Conservation (phyloP, 352 stramenopile genomes). For the Phytophthora syringae region DNA sequence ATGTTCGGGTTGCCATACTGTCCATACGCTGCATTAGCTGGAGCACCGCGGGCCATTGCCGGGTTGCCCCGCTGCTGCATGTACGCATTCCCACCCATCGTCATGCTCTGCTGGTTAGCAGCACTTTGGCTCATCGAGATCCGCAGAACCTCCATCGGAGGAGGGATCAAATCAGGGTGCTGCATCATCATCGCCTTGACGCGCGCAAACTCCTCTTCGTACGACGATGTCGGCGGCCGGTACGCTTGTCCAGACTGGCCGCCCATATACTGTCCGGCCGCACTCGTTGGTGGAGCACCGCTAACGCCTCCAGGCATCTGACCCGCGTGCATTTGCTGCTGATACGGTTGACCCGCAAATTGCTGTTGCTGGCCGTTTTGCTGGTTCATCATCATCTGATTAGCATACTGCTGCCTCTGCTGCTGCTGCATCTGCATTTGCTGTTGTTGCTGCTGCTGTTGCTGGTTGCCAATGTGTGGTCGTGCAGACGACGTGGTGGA, state of each 20-base stretch:
- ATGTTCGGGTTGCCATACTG: conserved; percentile 74
- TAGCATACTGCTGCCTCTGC: conserved; percentile 66
- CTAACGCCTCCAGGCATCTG: conserved; percentile 45
- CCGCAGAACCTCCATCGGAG: conserved; percentile 86
- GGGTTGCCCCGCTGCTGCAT: conserved; percentile 68
- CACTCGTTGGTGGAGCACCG: conserved; percentile 36
- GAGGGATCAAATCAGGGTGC: conserved; percentile 86
- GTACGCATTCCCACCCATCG: conserved; percentile 65
- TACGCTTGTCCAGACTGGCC: conserved; percentile 55
- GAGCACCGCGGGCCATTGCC: conserved; percentile 54
- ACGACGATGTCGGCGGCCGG: conserved; percentile 67
- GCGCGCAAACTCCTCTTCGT: conserved; percentile 87
- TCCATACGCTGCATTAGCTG: conserved; percentile 55
- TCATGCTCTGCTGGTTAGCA: conserved; percentile 59
- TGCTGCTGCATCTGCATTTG: conserved; percentile 56
- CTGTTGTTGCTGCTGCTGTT: conserved; percentile 45
- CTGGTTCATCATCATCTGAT: conserved; percentile 81
- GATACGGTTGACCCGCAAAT: conserved; percentile 49
- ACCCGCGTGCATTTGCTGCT: conserved; percentile 59
- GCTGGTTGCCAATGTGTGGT: conserved; percentile 70
- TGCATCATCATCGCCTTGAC: conserved; percentile 92
- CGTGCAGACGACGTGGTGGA: conserved; percentile 67
- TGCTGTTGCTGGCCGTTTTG: conserved; percentile 46
- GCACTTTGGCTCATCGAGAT: conserved; percentile 84
- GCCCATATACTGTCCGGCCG: conserved; percentile 70